Base-by-base conservation (phyloP, 257 asterid genomes). In the Phtheirospermum japonicum region DNA sequence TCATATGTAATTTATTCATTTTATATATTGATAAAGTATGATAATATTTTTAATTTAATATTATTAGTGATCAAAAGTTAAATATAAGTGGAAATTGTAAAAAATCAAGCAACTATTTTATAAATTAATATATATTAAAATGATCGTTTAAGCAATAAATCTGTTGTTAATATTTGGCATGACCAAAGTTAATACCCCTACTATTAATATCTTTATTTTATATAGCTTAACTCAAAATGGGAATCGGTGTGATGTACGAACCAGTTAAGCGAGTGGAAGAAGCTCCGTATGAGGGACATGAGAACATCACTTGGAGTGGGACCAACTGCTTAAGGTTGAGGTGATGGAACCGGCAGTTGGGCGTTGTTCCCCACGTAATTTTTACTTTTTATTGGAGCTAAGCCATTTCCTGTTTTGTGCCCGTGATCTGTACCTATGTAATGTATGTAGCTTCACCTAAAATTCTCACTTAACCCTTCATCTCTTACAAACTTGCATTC, bases 301-400 rank as follows among this genome's bases (percentile, higher is more conserved):
- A 51, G 46, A 17, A 57, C 63, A 20, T 17, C 51, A 18, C 65
- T 56, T 63, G 48, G 17, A 36, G 65, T 61, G 66, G 77, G 77
- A 37, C 73, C 70, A 9, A 39, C 14, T 39, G 56, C 6, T 4
- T 28, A 30, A 50, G 57, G 52, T 70, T 70, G 48, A 65, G 67
- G 37, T 39, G 37, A 32, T 32, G 37, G 50, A 50, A 59, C 43
- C 57, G 36, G 70, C 73, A 67, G 70, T 73, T 64, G 68, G 59
- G 60, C 20, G 20, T 67, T 52, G 46, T 59, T 54, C 51, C 71
- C 68, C 50, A 49, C 52, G 20, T 37, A 11, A 9, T 13, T 56
- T 50, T 14, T 67, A 57, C 37, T 9, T 14, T 28, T 45, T 45
- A n/a, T 45, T 58, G 17, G 31, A 33, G 30, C 43, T 57, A 7